Base-by-base conservation (phyloP, 2,329 filamentous ascomycete genomes). In the Fusarium praegraminearum region DNA sequence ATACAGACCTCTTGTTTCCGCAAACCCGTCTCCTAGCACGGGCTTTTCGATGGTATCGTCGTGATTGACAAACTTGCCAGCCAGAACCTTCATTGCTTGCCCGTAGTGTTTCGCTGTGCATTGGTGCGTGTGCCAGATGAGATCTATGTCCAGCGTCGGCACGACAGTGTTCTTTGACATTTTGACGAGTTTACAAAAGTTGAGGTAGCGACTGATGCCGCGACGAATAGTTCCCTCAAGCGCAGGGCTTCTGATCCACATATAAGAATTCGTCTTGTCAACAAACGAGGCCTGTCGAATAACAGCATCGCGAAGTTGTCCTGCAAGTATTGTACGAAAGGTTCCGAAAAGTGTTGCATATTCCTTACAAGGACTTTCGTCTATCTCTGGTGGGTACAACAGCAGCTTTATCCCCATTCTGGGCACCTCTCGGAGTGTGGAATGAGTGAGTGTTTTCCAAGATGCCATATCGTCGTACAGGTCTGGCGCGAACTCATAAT, bases 121-220 rank as follows among this genome's bases (percentile, higher is more conserved):
- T 55, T 82, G 81, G 52, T 83, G 80, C 1, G 82, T 83, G 49
- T 83, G 80, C 82, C 82, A 83, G 1, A 77, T 77, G 1, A 83
- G 71, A 61, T 83, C 81, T 20, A 83, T 78, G 60, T 83, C 81
- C 7, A 82, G 67, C 0, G 81, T 82, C 0, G 82, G 82, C 3
- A 83, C 81, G 6, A 80, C 62, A 16, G 76, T 77, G 12, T 28
- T 74, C 12, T 61, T 61, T 1, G 56, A 61, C 8, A 66, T 33
- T 12, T 67, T 66, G 40, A 82, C 66, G 5, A 83, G 75, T 12
- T 69, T 67, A 38, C 82, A 69, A 57, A 83, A 83, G 32, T 77
- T 75, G 16, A 65, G 62, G 61, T 85, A 85, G 4, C 83, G 78
- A 4, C 70, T 66, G 4, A 79, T 70, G 5, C 78, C 77, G 10